phyloP scores from a whole-genome alignment of 257 asterid genomes.

The Solanum arcanum region DNA sequence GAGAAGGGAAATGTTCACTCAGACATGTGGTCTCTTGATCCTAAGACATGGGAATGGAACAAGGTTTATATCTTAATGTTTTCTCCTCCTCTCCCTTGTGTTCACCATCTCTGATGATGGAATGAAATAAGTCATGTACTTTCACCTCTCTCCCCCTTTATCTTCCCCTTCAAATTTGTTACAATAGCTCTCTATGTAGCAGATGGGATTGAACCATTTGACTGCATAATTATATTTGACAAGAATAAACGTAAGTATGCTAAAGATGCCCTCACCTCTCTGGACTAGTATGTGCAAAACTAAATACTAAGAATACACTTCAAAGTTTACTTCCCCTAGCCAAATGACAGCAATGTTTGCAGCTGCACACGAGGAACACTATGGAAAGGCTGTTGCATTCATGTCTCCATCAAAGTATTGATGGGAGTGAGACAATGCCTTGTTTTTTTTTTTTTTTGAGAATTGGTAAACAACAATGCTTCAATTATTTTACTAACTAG shows the following conservation, averaged over 20 bases:
- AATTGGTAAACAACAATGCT: too few species aligned
- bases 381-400: neutral
- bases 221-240: neutral
- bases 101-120: neutral
- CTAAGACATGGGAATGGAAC: constrained; percentile 97
- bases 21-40: constrained; percentile 96
- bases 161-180: neutral
- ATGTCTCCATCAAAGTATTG: neutral
- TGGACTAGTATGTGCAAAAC: neutral
- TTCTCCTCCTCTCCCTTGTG: neutral
- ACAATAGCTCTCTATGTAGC: neutral
- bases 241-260: neutral
- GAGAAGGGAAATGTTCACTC: constrained; percentile 93
- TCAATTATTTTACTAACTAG: neutral
- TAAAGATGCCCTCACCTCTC: neutral
- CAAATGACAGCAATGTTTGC: neutral
- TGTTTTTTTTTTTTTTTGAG: too few species aligned
- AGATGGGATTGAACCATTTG: neutral
- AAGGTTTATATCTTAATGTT: constrained; percentile 45
- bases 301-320: neutral
- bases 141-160: neutral
- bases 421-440: neutral
- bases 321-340: neutral
- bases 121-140: neutral
- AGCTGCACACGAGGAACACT: neutral